Percentiles rank a stretch among this genome's conserved stretches.
These are phyloP conservation scores for Xylaria curta DNA, from an alignment of 495 filamentous ascomycete species.

Conservation along the genomic window DNA sequence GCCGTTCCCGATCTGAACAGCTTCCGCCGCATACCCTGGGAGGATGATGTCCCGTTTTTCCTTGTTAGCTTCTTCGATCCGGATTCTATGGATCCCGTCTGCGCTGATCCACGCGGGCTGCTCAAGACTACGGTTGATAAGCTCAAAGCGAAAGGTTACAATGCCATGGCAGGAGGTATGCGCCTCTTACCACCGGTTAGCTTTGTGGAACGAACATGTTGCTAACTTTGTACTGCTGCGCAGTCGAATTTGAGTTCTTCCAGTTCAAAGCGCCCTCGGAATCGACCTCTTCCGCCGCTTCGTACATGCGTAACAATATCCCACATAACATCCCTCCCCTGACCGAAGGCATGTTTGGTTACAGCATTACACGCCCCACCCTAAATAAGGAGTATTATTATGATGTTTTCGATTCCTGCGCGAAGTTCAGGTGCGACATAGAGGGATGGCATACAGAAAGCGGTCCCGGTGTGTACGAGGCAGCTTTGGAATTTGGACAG, in stretches of 20 bases:
- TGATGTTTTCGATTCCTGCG: conserved; percentile 83
- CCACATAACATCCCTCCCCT: conserved; percentile 73
- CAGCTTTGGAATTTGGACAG: conserved; percentile 87
- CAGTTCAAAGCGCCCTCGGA: conserved; percentile 79
- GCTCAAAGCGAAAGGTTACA: conserved; percentile 66
- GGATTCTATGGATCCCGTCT: conserved; percentile 69
- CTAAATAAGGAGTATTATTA: conserved; percentile 97
- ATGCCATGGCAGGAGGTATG: conserved; percentile 93
- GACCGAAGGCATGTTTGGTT: conserved; percentile 98
- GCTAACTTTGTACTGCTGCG: conserved; percentile 7
- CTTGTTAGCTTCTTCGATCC: conserved; percentile 86
- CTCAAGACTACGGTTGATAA: conserved; percentile 72
- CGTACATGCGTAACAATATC: conserved; percentile 75
- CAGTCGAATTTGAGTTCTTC: conserved; percentile 98
- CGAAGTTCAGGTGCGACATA: conserved; percentile 79
- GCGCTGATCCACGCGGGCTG: conserved; percentile 82
- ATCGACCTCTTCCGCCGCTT: conserved; percentile 64
- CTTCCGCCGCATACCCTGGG: conserved; percentile 94
- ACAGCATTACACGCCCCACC: conserved; percentile 88
- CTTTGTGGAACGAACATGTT: not conserved
- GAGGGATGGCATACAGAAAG: conserved; percentile 99
- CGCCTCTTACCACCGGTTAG: not conserved
- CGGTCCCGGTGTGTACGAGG: conserved; percentile 95
- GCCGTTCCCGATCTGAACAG: conserved; percentile 81
- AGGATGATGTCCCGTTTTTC: conserved; percentile 91